Base-by-base conservation (phyloP, 495 filamentous ascomycete species). In the Neurospora sp. region DNA sequence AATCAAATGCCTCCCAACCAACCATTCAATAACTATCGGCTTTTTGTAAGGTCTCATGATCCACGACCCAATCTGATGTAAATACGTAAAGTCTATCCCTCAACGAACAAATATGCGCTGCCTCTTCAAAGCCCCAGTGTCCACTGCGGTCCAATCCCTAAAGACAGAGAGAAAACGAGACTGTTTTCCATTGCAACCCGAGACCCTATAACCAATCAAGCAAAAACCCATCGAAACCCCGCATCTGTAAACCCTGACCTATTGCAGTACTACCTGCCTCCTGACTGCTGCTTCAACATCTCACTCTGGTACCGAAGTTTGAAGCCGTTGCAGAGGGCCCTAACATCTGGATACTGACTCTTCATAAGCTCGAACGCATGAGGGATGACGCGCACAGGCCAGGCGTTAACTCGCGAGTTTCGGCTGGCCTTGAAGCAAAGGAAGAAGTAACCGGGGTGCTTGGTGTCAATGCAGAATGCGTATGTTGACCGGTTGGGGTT, bases 401-500 rank as follows among this genome's bases (percentile, higher is more conserved):
- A 98, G 74, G 88, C 90, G 62, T 91, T 88, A 39, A 94, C 86
- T 41, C 82, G 83, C 3, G 94, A 91, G 39, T 85, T 83, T 75
- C 90, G 87, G 54, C 92, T 94, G 9, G 94, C 93, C 84, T 97
- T 98, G 88, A 97, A 99, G 85, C 94, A 96, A 39, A 99, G 89
- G 79, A 85, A 90, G 83, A 98, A 99, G 83, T 97, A 98, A 48
- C 96, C 96, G 3, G 96, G 92, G 79, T 94, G 91, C 82, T 93
- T 94, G 48, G 92, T 86, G 77, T 97, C 93, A 79, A 96, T 89
- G 86, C 94, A 97, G 87, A 98, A 99, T 23, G 91, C 90, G 82
- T 99, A 99, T 66, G 92, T 92, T 69, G 92, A 96, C 72, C 96
- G 92, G 76, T 91, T 95, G 3, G 96, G 96, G 82, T 98, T 98